Evolutionary conservation across 345 rosid genomes (phyloP), one percentile per base, ranked within the genome.

Genomic region (Trapa incisa): DNA sequence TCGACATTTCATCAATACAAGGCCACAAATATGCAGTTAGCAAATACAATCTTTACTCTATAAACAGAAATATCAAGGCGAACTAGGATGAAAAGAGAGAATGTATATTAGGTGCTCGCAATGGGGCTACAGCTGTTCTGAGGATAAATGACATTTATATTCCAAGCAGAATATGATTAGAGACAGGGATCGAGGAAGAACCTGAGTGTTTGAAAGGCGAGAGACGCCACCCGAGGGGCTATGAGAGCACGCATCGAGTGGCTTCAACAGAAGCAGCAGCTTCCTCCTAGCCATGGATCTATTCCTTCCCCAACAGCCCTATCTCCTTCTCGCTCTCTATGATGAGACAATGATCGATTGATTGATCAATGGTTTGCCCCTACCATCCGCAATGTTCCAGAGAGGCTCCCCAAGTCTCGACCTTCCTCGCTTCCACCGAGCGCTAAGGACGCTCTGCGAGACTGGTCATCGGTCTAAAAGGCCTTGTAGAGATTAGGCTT

Each of bases 251-350:
- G 81, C 77, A 70, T 93, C 87, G 52, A 82, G 79, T 38, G 97
- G 96, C 75, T 90, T 93, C 81, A 88, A 68, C 52, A 92, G 79
- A 78, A 92, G 74, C 78, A 92, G 42, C 67, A 92, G 80, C 78
- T 83, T 85, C 73, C 84, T 87, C 68, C 82, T 85, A 67, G 80
- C 86, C 98, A 88, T 89, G 7, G 47, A 36, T 54, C 69, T 64
- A 7, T 60, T 48, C 35, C 61, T 64, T 4, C 57, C 43, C 16
- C 38, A 10, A 0, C 15, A 0, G 56, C 47, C 10, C 42, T 22
- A 22, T 22, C 29, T 22, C 29, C 29, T 22, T 22, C 65, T 35
- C 6, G 32, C 39, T 41, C 35, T 15, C 66, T 17, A 22, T 66
- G 63, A 67, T 37, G 1, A n/a, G 39, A 50, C n/a, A 3, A 14